phyloP scores from a whole-genome alignment of 345 rosid genomes.

The Dovyalis caffra region DNA sequence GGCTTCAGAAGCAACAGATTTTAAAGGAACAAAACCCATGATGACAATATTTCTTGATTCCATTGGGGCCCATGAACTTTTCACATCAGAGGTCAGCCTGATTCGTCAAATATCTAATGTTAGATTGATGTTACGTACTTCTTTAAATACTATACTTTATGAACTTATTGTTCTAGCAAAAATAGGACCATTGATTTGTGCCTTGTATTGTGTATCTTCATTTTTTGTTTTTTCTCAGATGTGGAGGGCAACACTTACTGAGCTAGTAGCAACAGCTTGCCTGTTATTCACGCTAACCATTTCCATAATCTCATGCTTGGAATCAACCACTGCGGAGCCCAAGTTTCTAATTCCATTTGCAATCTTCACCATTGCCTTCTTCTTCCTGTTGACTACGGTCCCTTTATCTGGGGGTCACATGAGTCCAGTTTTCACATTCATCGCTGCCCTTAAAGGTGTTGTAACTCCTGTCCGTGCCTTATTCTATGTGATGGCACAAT shows the following conservation, averaged over 20 bases:
- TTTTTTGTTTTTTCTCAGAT: slow-evolving; percentile 28
- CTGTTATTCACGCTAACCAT: slow-evolving; percentile 42
- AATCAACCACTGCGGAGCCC: slow-evolving; percentile 8
- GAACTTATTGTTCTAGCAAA: too few relatives aligned
- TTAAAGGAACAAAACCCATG: background rate
- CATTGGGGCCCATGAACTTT: slow-evolving; percentile 29
- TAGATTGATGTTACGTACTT: too few relatives aligned
- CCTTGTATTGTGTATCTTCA: too few relatives aligned
- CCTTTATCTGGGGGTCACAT: slow-evolving; percentile 53
- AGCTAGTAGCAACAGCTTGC: slow-evolving; percentile 48
- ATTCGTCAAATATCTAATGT: too few relatives aligned
- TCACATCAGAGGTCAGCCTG: slow-evolving; percentile 21
- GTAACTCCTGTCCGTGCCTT: slow-evolving; percentile 35
- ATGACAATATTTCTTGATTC: background rate
- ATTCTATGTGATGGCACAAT: slow-evolving; percentile 47
- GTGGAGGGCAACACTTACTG: slow-evolving; percentile 49
- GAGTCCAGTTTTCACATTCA: slow-evolving; percentile 44
- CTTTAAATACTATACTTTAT: too few relatives aligned
- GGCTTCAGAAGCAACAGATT: background rate
- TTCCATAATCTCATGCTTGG: slow-evolving; percentile 24
- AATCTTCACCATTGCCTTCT: slow-evolving; percentile 30
- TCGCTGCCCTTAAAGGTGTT: slow-evolving; percentile 38
- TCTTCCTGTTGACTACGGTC: slow-evolving; percentile 32
- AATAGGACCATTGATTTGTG: too few relatives aligned
- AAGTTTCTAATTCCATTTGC: slow-evolving; percentile 39